Percentiles rank a stretch among this genome's conserved stretches.
Evolutionary conservation across 495 filamentous ascomycete species (phyloP).

Genomic region (Letharia columbiana): DNA sequence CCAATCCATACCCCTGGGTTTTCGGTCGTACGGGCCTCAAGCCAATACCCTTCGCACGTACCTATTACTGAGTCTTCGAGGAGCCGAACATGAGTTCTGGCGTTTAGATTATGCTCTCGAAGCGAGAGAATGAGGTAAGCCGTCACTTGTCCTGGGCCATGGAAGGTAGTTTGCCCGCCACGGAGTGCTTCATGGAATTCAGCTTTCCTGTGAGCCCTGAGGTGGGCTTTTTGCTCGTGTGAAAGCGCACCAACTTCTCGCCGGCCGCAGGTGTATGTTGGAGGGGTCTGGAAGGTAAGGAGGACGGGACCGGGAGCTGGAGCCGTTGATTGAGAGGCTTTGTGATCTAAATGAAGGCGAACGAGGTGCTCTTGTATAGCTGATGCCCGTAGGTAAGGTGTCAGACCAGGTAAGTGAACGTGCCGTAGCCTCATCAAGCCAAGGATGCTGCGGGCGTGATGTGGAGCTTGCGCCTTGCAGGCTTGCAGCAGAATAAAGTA

Average conservation of each 20-base stretch:
- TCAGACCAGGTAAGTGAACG: conserved; percentile 57
- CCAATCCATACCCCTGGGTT: conserved; percentile 83
- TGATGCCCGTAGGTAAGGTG: conserved; percentile 41
- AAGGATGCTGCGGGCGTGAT: conserved; percentile 33
- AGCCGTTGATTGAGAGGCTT: conserved; percentile 25
- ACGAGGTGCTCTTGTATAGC: conserved; percentile 43
- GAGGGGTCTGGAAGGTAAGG: conserved; percentile 73
- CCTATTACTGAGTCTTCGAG: conserved; percentile 69
- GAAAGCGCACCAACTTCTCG: conserved; percentile 60
- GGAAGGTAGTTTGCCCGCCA: conserved; percentile 90
- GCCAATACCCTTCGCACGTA: conserved; percentile 45
- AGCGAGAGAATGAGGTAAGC: conserved; percentile 83
- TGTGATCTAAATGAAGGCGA: conserved; percentile 36
- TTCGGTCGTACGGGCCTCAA: conserved; percentile 52
- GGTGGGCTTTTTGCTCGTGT: conserved; percentile 31
- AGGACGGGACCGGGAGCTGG: conserved; percentile 58
- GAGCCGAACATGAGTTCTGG: conserved; percentile 60
- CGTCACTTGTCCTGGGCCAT: conserved; percentile 87
- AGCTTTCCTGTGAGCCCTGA: conserved; percentile 41
- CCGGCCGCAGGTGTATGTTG: conserved; percentile 85
- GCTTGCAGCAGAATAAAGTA: background rate
- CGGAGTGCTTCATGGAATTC: conserved; percentile 62
- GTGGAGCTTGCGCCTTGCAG: conserved; percentile 24
- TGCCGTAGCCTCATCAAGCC: conserved; percentile 34
- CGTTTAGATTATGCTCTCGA: conserved; percentile 41